Base-by-base conservation (phyloP, 257 asterid species). In the Gynochthodes officinalis region DNA sequence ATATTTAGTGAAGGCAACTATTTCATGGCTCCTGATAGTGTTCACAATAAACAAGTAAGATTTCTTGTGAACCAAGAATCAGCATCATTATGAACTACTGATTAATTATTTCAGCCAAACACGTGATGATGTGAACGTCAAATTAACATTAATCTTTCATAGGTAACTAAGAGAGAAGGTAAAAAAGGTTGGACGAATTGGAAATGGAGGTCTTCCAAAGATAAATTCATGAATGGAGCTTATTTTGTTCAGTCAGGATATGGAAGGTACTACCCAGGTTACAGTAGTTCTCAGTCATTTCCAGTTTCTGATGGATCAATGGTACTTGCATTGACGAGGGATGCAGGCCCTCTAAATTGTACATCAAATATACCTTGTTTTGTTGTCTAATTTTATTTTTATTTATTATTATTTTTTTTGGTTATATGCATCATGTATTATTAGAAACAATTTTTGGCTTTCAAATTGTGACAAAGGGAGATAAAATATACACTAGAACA, bases 1-100 rank as follows among this genome's bases (percentile, higher is more conserved):
- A 93, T 93, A 33, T 84, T 93, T 53, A 93, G 97, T 43, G 98
- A 93, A 81, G 98, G 96, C 32, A 93, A 93, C 75, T 91, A 91
- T 77, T 93, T 83, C 79, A 66, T 83, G 84, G 97, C 97, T 37
- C 83, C 96, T 18, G 78, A 82, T 59, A 69, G 21, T 25, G 64
- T 75, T 19, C 39, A 75, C 25, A n/a, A 37, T 9, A 88, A 89
- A 78, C 82, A 89, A 83, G 96, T 91, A 73, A 82, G 82, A 61
- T 16, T 19, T 18, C 10, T 40, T 4, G 9, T 5, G 9, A 42
- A 4, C 1, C 5, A 46, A 46, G 5, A 6, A 46, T 6, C 11
- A 46, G 16, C 2, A 46, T 46, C 11, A 13, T n/a, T n/a, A n/a
- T n/a, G n/a, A n/a, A n/a, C n/a, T n/a, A n/a, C n/a, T n/a, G n/a